A percentile compares a stretch with the other conserved stretches of the same genome.
These are phyloP conservation scores for Phoenix roebelenii DNA, from an alignment of 176 grass and related monocot species.

Conservation along the genomic window DNA sequence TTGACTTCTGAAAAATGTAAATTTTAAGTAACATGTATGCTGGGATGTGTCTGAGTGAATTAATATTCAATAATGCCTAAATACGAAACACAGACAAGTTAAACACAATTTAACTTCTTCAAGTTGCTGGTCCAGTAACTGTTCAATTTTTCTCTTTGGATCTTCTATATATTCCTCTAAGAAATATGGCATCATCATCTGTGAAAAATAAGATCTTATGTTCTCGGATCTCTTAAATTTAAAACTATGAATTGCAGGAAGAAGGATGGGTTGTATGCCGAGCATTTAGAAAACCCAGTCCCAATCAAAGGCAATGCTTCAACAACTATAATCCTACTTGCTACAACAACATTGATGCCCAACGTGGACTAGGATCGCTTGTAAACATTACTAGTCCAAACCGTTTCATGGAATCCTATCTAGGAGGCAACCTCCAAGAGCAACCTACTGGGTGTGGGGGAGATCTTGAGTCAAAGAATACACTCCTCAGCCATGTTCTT, in stretches of 20 bases:
- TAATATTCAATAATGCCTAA: too few species aligned
- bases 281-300: slow-evolving; percentile 51
- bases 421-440: slow-evolving; percentile 5
- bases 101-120: too few species aligned
- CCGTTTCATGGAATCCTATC: slow-evolving; percentile 23
- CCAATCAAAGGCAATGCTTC: slow-evolving; percentile 39
- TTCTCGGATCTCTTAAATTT: background rate
- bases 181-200: too few species aligned
- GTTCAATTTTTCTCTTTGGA: too few species aligned
- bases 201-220: too few species aligned
- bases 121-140: too few species aligned
- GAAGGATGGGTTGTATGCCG: slow-evolving; percentile 98
- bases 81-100: too few species aligned
- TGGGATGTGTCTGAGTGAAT: too few species aligned
- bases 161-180: too few species aligned
- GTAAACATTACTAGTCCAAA: slow-evolving; percentile 4
- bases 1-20: too few species aligned
- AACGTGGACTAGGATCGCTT: background rate
- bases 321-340: slow-evolving; percentile 19
- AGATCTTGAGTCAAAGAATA: slow-evolving; percentile 28
- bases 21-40: too few species aligned
- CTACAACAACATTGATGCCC: slow-evolving; percentile 10
- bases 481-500: slow-evolving; percentile 17
- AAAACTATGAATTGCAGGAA: slow-evolving; percentile 31
- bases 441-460: background rate